Evolutionary conservation across 129 eudicot genomes (phyloP).

Genomic region (Deinandra increscens): DNA sequence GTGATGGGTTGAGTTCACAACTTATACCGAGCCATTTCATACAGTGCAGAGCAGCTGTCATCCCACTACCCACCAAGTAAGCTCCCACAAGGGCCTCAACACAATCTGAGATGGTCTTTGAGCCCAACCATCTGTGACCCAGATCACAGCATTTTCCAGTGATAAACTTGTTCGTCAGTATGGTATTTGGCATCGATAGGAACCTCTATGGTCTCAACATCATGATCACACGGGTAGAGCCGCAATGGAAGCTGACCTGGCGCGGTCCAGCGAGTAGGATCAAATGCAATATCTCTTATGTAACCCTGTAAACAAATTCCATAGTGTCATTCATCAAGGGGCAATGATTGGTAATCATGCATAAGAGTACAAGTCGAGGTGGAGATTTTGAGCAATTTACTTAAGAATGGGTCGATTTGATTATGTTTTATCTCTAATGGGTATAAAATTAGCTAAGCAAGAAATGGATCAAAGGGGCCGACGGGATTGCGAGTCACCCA

Average conservation of each 20-base stretch:
- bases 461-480: neutral
- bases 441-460: neutral
- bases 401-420: neutral
- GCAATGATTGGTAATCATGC: neutral
- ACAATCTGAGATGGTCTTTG: constrained; percentile 84
- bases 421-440: neutral
- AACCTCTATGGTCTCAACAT: constrained; percentile 59
- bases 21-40: constrained; percentile 81
- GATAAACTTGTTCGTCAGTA: constrained; percentile 42
- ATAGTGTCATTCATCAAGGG: neutral
- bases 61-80: constrained; percentile 80
- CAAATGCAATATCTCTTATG: constrained; percentile 81
- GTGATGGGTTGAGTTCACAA: constrained; percentile 40
- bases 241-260: constrained; percentile 76
- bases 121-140: constrained; percentile 91
- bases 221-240: constrained; percentile 71
- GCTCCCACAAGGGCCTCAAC: constrained; percentile 97
- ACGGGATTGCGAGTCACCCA: neutral
- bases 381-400: neutral
- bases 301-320: constrained; percentile 47
- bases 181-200: constrained; percentile 54
- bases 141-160: constrained; percentile 72
- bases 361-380: neutral
- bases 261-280: constrained; percentile 86
- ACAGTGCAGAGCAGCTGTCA: constrained; percentile 56